Base-by-base conservation (phyloP, 805 yeast genomes). In the Ascoidea tarda region DNA sequence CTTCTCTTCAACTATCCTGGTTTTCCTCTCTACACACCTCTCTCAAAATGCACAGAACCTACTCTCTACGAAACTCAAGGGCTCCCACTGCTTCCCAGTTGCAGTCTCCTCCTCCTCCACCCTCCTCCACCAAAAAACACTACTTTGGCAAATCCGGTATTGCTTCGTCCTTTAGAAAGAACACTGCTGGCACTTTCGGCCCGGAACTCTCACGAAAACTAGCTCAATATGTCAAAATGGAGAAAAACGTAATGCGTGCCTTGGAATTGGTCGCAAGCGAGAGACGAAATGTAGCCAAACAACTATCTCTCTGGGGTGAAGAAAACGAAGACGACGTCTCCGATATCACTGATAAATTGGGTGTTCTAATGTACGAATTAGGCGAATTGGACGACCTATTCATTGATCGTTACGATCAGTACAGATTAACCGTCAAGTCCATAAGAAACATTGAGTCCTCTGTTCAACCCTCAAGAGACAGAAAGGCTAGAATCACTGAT, bases 51-150 rank as follows among this genome's bases (percentile, higher is more conserved):
- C 97, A 91, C 78, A 86, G 97, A 83, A 91, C 99, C 50, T 93
- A 93, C 73, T 91, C 99, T 44, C 77, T 91, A 72, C 89, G 99
- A 80, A 82, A 89, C 62, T 69, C 84, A 53, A 86, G 96, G 71
- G 98, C 97, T 46, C 99, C 99, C 57, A 90, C 99, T 54, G 98
- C 98, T 55, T 80, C 96, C 59, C 96, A 91, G 72, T 71, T 91
- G 71, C 90, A 84, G 68, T 78, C 86, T 50, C 97, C 98, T 42
- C 91, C 95, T 53, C 98, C 98, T 49, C 98, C 97, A 59, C 83
- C 96, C 47, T 82, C 96, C 38, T 74, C 96, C 52, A 85, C 97
- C 63, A 88, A 88, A 74, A 63, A 76, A 55, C 78, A 82, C 62
- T 91, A 90, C 74, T 91, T 93, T 64, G 98, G 98, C 64, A 81